Base-by-base conservation (phyloP, 345 rosid species). In the Populus davidiana region DNA sequence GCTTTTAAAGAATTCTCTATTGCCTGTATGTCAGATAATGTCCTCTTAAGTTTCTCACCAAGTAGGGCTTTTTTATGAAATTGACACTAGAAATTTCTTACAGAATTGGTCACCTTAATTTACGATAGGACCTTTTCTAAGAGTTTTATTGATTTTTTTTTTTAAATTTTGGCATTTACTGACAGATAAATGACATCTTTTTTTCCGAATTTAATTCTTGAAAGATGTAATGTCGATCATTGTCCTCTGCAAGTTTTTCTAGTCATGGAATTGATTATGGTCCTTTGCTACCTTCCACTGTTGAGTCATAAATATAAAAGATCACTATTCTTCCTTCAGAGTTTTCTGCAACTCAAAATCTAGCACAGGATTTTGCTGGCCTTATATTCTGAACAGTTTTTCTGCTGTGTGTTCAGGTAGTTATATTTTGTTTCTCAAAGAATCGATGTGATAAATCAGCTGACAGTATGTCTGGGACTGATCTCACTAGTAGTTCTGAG, bases 371-470 rank as follows among this genome's bases (percentile, higher is more conserved):
- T 77, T 56, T 67, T 54, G 50, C 70, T 56, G 65, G 70, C 70
- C 29, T 36, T 69, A 25, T 35, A 44, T 23, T 77, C 43, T 82
- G 77, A 71, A 25, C 56, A 43, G 41, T 78, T 81, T 74, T 70
- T 33, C 80, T 35, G 76, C 75, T 82, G 52, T 72, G 63, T 78
- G 33, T 38, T 68, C 82, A 95, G 99, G 98, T 90, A 78, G 89
- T 95, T 81, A 86, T 95, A 78, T 95, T 95, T 87, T 91, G 96
- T 82, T 92, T 95, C 91, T 95, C 99, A 25, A 95, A 95, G 94
- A 91, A 93, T 78, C 91, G 92, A 62, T 95, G 98, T 79, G 97
- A 93, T 86, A 95, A 89, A 86, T 93, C 91, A 72, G 98, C 98
- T 18, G 94, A 91, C 75, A 74, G 78, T 76, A 74, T 95, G 86